Base-by-base conservation (phyloP, 225 moss, liverwort and hornwort genomes). In the Lunularia cruciata region DNA sequence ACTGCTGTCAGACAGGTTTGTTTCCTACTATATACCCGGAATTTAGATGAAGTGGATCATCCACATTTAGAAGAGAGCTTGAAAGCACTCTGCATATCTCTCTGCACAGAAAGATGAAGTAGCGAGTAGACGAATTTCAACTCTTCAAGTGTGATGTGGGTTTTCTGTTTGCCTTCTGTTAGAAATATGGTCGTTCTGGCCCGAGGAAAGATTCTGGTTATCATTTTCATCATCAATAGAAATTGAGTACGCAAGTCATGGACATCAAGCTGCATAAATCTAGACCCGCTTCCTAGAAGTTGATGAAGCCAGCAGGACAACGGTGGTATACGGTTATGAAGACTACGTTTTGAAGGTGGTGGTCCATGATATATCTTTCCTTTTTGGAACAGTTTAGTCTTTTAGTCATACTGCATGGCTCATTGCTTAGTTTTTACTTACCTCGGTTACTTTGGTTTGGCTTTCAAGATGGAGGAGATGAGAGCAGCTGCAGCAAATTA, bases 1-100 rank as follows among this genome's bases (percentile, higher is more conserved):
- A 19, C 54, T 27, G 84, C 87, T 15, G 78, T 92, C 32, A 86
- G 84, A 52, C 78, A 89, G 82, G 84, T 90, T 34, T 35, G 51
- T 65, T 45, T 45, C 25, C 15, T n/a, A n/a, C n/a, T n/a, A n/a
- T n/a, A n/a, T n/a, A n/a, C n/a, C n/a, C n/a, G n/a, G n/a, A n/a
- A n/a, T n/a, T n/a, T n/a, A n/a, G n/a, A n/a, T n/a, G n/a, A n/a
- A n/a, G n/a, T n/a, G n/a, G n/a, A n/a, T n/a, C n/a, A n/a, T n/a
- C n/a, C n/a, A n/a, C n/a, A n/a, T n/a, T n/a, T n/a, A n/a, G n/a
- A n/a, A n/a, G n/a, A n/a, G n/a, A n/a, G n/a, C n/a, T n/a, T n/a
- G n/a, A n/a, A n/a, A n/a, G n/a, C n/a, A n/a, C n/a, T n/a, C n/a
- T n/a, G n/a, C n/a, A n/a, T n/a, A n/a, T n/a, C n/a, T n/a, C n/a